Percentiles rank a stretch among this genome's conserved stretches.
These are phyloP conservation scores for Aspergillus haitiensis DNA, from an alignment of 495 filamentous ascomycete genomes.

Conservation along the genomic window DNA sequence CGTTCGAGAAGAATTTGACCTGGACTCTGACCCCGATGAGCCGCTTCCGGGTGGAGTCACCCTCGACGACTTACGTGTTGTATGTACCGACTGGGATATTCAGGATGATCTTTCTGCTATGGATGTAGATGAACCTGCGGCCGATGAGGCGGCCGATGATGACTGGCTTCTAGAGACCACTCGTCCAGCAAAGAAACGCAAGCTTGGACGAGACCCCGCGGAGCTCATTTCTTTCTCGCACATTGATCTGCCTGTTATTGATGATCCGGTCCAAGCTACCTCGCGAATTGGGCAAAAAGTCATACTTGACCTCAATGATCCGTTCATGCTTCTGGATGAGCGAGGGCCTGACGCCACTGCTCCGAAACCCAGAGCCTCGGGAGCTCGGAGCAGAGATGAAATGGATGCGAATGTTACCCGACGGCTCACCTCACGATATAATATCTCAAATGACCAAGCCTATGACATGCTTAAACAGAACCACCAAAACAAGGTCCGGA, in stretches of 20 bases:
- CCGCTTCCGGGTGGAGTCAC: constrained; percentile 60
- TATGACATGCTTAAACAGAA: constrained; percentile 97
- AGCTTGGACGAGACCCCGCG: constrained; percentile 39
- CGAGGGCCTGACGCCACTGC: constrained; percentile 50
- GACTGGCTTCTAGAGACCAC: constrained; percentile 50
- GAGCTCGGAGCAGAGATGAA: constrained; percentile 37
- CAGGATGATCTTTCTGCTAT: constrained; percentile 44
- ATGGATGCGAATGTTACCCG: constrained; percentile 42
- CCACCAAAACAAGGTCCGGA: constrained; percentile 90
- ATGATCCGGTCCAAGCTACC: constrained; percentile 63
- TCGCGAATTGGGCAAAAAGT: constrained; percentile 70
- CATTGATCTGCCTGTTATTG: constrained; percentile 53
- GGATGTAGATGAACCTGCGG: constrained; percentile 32
- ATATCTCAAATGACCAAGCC: constrained; percentile 92
- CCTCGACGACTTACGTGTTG: constrained; percentile 70
- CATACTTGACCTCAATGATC: constrained; percentile 86
- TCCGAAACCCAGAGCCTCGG: constrained; percentile 40
- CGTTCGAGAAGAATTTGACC: constrained; percentile 58
- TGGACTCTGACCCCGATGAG: constrained; percentile 55
- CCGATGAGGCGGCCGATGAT: constrained; percentile 48
- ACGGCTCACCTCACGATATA: constrained; percentile 74
- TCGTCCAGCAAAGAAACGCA: constrained; percentile 52
- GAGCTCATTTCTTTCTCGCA: constrained; percentile 48
- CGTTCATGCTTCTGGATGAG: constrained; percentile 76
- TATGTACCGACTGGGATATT: constrained; percentile 81